Evolutionary conservation across 129 eudicot genomes (phyloP), one percentile per base, ranked within the genome.

Genomic region (Oenanthe sinensis): DNA sequence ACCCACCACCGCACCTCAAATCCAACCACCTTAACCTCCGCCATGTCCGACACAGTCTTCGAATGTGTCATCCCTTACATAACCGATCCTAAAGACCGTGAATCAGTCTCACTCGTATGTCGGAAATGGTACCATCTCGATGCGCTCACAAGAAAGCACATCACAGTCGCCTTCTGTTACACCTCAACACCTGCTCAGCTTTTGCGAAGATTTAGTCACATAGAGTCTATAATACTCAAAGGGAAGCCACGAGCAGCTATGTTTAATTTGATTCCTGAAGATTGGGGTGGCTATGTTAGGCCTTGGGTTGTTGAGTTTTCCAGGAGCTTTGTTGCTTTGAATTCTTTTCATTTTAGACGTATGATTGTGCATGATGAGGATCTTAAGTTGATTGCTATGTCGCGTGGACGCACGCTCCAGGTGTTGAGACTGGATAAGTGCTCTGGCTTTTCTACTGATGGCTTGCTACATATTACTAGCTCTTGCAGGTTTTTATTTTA

Each of bases 211-310:
- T 93, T 93, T 45, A 90, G 87, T 14, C 85, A 76, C 55, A 81
- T 93, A 0, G 97, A 90, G 77, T 87, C 97, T 6, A 58, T 93
- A 46, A 86, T 85, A 63, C 87, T 93, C 7, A 93, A 93, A 77
- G 98, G 97, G 24, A 89, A 91, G 85, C 98, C 98, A 33, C 88
- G 98, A 36, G 97, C 98, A 16, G 91, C 97, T 49, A 89, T 89
- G 98, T 93, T 87, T 30, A 93, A 91, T 58, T 60, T 91, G 87
- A 91, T 93, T 26, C 96, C 98, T 1, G 93, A 89, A 16, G 91
- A 89, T 60, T 93, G 97, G 98, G 97, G 98, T 13, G 98, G 98
- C 4, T 89, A 87, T 37, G 98, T 82, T 10, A 85, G 85, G 44
- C 96, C 98, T 5, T 93, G 97, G 98, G 91, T 89, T 74, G 85